Evolutionary conservation across 805 yeast species (phyloP).

Genomic region (Wilhelminamyces savonicus): DNA sequence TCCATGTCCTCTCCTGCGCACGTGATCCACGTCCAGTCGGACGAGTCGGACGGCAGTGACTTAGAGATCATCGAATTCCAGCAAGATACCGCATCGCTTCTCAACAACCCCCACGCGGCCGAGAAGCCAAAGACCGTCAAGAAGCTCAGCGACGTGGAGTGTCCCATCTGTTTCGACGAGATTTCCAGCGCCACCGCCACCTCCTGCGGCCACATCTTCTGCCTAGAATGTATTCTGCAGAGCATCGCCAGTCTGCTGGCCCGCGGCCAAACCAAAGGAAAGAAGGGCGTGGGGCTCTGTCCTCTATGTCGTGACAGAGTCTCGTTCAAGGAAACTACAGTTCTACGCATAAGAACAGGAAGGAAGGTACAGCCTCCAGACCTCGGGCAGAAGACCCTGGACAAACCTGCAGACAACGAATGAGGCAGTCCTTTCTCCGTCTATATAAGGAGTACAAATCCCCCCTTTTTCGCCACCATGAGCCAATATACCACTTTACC

Average conservation of each 20-base stretch:
- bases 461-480: too few relatives aligned
- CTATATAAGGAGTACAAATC: too few relatives aligned
- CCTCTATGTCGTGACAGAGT: constrained; percentile 37
- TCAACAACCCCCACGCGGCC: constrained; percentile 12
- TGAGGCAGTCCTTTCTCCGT: too few relatives aligned
- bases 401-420: neutral
- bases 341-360: constrained; percentile 10
- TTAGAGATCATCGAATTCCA: constrained; percentile 32
- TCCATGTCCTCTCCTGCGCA: constrained; percentile 5
- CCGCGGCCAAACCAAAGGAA: constrained; percentile 34
- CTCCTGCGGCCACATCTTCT: constrained; percentile 38
- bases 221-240: constrained; percentile 37
- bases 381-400: neutral
- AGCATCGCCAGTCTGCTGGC: constrained; percentile 35
- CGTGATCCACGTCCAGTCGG: constrained; percentile 9
- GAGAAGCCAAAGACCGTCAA: constrained; percentile 18
- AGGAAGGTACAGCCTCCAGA: too few relatives aligned
- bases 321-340: constrained; percentile 29
- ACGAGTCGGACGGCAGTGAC: constrained; percentile 26
- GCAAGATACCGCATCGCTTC: constrained; percentile 27
- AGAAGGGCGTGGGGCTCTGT: constrained; percentile 35
- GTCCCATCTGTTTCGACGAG: constrained; percentile 41
- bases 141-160: constrained; percentile 29
- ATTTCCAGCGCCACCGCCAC: constrained; percentile 34
- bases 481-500: too few relatives aligned